These are phyloP conservation scores for Heliamphora exappendiculata DNA, from an alignment of 148 eudicot species.

Conservation along the genomic window DNA sequence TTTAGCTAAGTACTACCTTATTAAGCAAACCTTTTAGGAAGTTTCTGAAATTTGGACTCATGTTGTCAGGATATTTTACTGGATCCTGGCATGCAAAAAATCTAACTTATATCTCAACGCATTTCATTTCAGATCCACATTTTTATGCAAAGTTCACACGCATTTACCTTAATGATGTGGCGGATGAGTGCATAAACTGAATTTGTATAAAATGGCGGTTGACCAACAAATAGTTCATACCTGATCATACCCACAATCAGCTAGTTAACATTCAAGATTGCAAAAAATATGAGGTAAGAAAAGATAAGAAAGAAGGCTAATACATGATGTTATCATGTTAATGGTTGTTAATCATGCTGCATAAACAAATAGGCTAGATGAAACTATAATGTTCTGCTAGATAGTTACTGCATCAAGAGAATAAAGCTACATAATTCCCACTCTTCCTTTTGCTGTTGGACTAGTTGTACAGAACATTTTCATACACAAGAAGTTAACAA, in stretches of 20 bases:
- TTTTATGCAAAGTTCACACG: constrained; percentile 4
- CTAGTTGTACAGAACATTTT: background rate
- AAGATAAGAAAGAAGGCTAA: background rate
- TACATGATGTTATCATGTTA: background rate
- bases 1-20: constrained; percentile 42
- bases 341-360: background rate
- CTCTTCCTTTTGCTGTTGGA: background rate
- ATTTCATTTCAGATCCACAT: background rate
- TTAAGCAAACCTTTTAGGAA: constrained; percentile 91
- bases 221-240: constrained; percentile 95
- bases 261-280: background rate
- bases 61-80: constrained; percentile 91
- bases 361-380: background rate
- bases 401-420: background rate
- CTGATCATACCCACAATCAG: constrained; percentile 39
- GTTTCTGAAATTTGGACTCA: constrained; percentile 75
- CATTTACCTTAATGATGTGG: constrained; percentile 82
- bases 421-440: background rate
- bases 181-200: constrained; percentile 90
- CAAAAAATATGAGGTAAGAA: background rate
- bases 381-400: background rate
- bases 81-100: constrained; percentile 64
- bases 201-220: constrained; percentile 97
- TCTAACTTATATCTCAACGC: background rate
- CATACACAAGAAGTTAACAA: background rate